Base-by-base conservation (phyloP, 495 filamentous ascomycete species). In the Xylaria curta region DNA sequence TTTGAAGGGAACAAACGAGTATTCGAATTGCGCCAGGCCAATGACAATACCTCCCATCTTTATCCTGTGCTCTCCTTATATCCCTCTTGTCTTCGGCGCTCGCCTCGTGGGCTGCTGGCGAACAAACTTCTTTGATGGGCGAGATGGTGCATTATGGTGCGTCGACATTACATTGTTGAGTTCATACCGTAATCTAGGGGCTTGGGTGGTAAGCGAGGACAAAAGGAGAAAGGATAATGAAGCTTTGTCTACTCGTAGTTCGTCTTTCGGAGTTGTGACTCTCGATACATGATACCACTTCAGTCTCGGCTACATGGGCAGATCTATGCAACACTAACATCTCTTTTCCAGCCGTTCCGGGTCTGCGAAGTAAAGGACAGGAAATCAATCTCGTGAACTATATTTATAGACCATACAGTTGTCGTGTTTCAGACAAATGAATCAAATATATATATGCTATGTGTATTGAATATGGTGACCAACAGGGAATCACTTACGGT, bases 101-200 rank as follows among this genome's bases (percentile, higher is more conserved):
- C 15, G 21, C 33, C 36, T 40, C 21, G 60, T 62, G 12, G 33
- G 4, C 15, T 38, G 3, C 46, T 19, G 51, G 24, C 44, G 9
- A 21, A 26, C 24, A 7, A 21, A 54, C 10, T 21, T 64, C 40
- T 61, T 61, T 61, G 33, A 61, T 63, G 60, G 3, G 38, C 6
- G 1, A 56, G 21, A 8, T 44, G 28, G 46, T 19, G 24, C 19
- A 24, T 40, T 26, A 28, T 33, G 15, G 21, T 62, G 4, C 4
- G 28, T 31, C 5, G 3, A 67, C 65, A 42, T 42, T 46, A 38
- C 36, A 68, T 68, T 68, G 66, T 68, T 58, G 36, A 36, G n/a
- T 42, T 38, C n/a, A 17, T 68, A 4, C 0, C 7, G 8, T 42
- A 7, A 36, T 12, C 26, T 62, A 12, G n/a, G 28, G 4, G 24